Evolutionary conservation across 2,329 filamentous ascomycete genomes (phyloP).

Genomic region (Fusarium devonianum): DNA sequence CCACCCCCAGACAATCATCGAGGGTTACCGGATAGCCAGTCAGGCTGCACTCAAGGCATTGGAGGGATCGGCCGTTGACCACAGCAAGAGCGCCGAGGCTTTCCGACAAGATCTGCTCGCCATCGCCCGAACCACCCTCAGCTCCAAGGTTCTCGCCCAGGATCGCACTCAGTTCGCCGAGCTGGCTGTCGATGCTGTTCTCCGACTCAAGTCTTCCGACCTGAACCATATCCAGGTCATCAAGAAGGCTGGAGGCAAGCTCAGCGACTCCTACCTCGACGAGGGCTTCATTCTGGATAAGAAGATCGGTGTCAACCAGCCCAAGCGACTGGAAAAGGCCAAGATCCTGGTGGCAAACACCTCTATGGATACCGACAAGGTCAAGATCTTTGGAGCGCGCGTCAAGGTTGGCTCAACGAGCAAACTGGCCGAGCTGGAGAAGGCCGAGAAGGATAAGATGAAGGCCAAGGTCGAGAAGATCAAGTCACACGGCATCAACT

Average conservation of each 20-base stretch:
- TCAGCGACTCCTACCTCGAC: conserved; percentile 96
- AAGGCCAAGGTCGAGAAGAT: conserved; percentile 99
- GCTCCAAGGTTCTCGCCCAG: conserved; percentile 95
- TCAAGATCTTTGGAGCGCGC: conserved; percentile 98
- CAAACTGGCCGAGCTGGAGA: conserved; percentile 97
- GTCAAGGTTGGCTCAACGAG: conserved; percentile 97
- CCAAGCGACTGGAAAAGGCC: conserved; percentile 94
- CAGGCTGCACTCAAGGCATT: conserved; percentile 84
- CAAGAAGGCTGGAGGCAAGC: conserved; percentile 98
- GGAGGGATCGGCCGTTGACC: conserved; percentile 84
- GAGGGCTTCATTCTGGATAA: conserved; percentile 99
- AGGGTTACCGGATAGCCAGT: conserved; percentile 97
- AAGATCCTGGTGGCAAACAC: conserved; percentile 99
- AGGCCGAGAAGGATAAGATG: conserved; percentile 99
- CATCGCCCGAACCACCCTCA: conserved; percentile 93
- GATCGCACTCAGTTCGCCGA: conserved; percentile 91
- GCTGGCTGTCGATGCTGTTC: conserved; percentile 88
- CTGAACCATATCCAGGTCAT: conserved; percentile 99
- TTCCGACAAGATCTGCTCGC: conserved; percentile 90
- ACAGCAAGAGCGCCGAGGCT: conserved; percentile 80
- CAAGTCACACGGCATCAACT: conserved; percentile 98
- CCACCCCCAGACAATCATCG: conserved; percentile 98
- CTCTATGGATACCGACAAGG: conserved; percentile 99
- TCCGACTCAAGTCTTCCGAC: conserved; percentile 89
- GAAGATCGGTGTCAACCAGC: conserved; percentile 98